Evolutionary conservation across 192 early-diverging fungal genomes (phyloP), one percentile per base, ranked within the genome.

Genomic region (Coemansia sp.): DNA sequence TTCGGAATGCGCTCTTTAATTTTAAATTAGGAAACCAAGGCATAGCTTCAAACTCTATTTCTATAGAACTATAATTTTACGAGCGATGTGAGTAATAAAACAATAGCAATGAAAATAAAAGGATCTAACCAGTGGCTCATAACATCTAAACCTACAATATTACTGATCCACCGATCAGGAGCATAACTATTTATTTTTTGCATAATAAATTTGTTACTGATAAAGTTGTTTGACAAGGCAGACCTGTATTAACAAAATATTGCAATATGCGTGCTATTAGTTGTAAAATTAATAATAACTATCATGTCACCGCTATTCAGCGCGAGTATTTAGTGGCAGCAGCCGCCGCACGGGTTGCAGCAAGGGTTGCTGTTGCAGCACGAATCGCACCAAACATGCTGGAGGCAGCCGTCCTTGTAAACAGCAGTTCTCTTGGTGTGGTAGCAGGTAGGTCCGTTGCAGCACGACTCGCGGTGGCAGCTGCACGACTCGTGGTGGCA

Each of bases 351-450:
- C 51, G 51, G 51, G 23, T 71, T 64, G 53, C 75, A 64, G 70
- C 70, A 72, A 21, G 64, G 56, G 67, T 79, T 79, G 76, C 60
- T 69, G 66, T 79, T 79, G 76, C 76, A 79, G 70, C 76, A 79
- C 23, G 70, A 72, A 52, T 79, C 76, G 54, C 61, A 63, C 53
- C 55, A 41, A 22, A 51, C 65, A 22, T 77, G 69, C 24, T 70
- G 64, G 59, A 49, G 38, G 54, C 49, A 65, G 60, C 60, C 60
- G 10, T 65, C 67, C 53, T 65, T 58, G 65, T 67, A 22, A 65
- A 79, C 68, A 63, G 55, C 62, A 60, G 50, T 61, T 32, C 17
- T 59, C 66, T 53, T 53, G 51, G 51, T 54, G 21, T 78, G 69
- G 43, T 71, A 60, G 64, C 50, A 50, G 35, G 38, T 62, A 60